These are phyloP conservation scores for Paxillus ammoniavirescens DNA, from an alignment of 768 basidiomycete species.

Conservation along the genomic window DNA sequence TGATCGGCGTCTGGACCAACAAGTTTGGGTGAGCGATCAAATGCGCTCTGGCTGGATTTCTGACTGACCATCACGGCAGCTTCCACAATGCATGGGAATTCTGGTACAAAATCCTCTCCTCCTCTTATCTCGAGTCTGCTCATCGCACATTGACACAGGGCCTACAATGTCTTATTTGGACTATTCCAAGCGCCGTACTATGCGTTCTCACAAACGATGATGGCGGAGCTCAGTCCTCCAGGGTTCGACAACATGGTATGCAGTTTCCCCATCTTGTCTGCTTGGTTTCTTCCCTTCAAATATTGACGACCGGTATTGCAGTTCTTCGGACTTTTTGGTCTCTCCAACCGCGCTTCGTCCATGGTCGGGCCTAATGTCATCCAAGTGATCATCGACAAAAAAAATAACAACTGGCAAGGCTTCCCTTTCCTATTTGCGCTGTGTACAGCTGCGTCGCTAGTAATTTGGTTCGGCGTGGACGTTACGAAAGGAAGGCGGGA, in stretches of 20 bases:
- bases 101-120: slow-evolving; percentile 49
- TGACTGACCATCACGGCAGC: slow-evolving; percentile 23
- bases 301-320: slow-evolving; percentile 23
- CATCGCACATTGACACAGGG: slow-evolving; percentile 41
- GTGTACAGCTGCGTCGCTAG: slow-evolving; percentile 60
- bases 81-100: slow-evolving; percentile 89
- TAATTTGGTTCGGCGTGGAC: slow-evolving; percentile 78
- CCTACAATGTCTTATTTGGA: slow-evolving; percentile 77
- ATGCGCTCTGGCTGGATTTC: background rate
- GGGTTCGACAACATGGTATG: slow-evolving; percentile 80
- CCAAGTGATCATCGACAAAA: slow-evolving; percentile 73
- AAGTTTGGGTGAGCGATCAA: slow-evolving; percentile 59
- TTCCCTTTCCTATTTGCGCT: slow-evolving; percentile 83
- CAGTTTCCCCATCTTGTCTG: background rate
- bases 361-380: slow-evolving; percentile 88
- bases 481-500: slow-evolving; percentile 60
- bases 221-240: slow-evolving; percentile 84
- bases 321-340: slow-evolving; percentile 87
- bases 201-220: slow-evolving; percentile 84
- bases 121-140: background rate
- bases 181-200: slow-evolving; percentile 87
- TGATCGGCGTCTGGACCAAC: slow-evolving; percentile 80
- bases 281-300: background rate
- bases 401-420: slow-evolving; percentile 77
- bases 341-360: slow-evolving; percentile 82